phyloP scores from a whole-genome alignment of 371 early-diverging fungal species.

The Sporodiniella umbellata region DNA sequence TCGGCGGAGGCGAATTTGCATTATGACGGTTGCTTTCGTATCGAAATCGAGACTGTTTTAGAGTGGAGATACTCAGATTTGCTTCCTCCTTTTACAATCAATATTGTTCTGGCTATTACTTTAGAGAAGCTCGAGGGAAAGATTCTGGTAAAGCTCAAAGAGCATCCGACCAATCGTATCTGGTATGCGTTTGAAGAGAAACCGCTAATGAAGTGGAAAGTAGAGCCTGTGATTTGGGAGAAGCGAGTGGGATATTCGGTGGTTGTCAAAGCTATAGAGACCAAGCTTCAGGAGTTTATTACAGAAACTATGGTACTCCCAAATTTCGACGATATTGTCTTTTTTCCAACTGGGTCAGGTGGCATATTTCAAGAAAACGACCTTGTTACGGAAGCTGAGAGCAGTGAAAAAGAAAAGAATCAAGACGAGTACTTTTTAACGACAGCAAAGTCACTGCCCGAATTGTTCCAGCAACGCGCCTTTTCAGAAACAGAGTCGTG shows the following conservation, averaged over 20 bases:
- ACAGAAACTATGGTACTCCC: conserved; percentile 82
- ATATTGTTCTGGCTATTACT: conserved; percentile 75
- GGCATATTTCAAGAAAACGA: conserved; percentile 48
- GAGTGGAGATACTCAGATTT: conserved; percentile 49
- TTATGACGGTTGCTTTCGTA: conserved; percentile 73
- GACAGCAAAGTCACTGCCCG: conserved; percentile 27
- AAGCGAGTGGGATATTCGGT: conserved; percentile 76
- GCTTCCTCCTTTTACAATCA: conserved; percentile 67
- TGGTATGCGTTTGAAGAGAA: conserved; percentile 88
- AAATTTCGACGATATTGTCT: conserved; percentile 87
- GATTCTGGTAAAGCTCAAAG: conserved; percentile 74
- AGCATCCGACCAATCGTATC: conserved; percentile 83
- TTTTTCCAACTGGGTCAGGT: conserved; percentile 69
- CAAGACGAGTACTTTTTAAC: conserved; percentile 16
- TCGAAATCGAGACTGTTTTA: conserved; percentile 71
- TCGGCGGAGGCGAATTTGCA: conserved; percentile 71
- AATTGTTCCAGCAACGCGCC: conserved; percentile 12
- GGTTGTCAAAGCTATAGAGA: conserved; percentile 82
- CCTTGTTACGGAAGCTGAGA: background rate
- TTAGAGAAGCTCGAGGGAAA: conserved; percentile 72
- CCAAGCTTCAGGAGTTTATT: conserved; percentile 79
- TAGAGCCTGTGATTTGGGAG: conserved; percentile 86
- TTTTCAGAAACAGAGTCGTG: background rate
- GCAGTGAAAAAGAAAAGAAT: background rate
- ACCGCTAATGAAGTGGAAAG: conserved; percentile 76